Evolutionary conservation across 352 stramenopile species (phyloP), one percentile per base, ranked within the genome.

Genomic region (Phytophthora capsici): DNA sequence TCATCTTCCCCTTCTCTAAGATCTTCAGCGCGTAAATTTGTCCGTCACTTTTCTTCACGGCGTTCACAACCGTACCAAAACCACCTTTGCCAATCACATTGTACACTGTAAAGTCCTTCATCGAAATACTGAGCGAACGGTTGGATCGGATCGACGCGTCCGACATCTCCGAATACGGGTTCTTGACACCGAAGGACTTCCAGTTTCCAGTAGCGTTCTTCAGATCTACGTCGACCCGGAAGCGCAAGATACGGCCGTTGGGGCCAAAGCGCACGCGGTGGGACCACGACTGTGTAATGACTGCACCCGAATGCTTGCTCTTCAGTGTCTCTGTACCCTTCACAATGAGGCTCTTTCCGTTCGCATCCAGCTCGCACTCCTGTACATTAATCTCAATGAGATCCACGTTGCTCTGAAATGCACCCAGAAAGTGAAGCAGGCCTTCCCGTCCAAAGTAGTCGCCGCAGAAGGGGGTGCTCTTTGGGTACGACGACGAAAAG

Each of bases 1-100:
- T 93, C 87, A 97, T 93, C 52, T 93, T 93, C 54, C 79, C 78
- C 60, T 97, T 97, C 47, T 95, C 85, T 62, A 97, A 76, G 47
- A 97, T 95, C 66, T 97, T 97, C 20, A 97, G 73, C n/a, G 89
- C 89, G 59, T 95, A 97, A 46, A 97, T 94, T 50, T 94, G 86
- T 17, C 88, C 88, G 46, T 95, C 89, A 57, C 89, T 95, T 58
- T 95, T 95, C 62, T 95, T 95, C 17, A 96, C 89, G 12, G 88
- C 88, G 55, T 93, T 96, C 69, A 96, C 86, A n/a, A 96, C 88
- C 7, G 88, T 96, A 51, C 86, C 86, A 41, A 96, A 95, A 5
- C 86, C 87, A 13, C 88, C 86, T 69, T 96, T 96, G 38, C 88
- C 88, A 50, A 96, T 96, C 49, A 96, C 88, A 37, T 95, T 95